Evolutionary conservation across 257 asterid species (phyloP), one percentile per base, ranked within the genome.

Genomic region (Solanum paucissectum): DNA sequence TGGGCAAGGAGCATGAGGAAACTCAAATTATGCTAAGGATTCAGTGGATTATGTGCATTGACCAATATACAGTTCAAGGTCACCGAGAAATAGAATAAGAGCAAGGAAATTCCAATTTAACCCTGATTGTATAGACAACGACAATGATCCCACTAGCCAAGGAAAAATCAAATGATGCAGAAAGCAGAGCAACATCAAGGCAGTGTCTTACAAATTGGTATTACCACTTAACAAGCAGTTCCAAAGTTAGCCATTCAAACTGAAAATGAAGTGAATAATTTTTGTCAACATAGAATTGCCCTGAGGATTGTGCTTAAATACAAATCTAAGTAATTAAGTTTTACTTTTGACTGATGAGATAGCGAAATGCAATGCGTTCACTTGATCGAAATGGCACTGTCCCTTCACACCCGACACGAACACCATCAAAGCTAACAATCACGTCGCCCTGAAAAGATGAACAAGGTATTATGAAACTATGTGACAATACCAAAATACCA

Each of bases 351-450:
- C 98, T 95, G 86, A 97, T 92, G 87, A 97, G 96, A 91, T 94
- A 97, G 91, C 98, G 98, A 91, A 97, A 97, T 71, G 98, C 99
- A 88, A 97, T 97, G 86, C 98, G 98, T 92, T 94, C 99, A 62
- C 94, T 90, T 69, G 98, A 93, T 83, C 96, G 97, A 92, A 95
- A 97, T 21, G 98, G 99, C 86, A 97, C 97, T 33, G 99, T 97
- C 89, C 99, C 98, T 93, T 97, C 98, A 88, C 95, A 88, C 66
- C 98, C 99, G 73, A 97, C 96, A 86, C 94, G 98, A 92, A 95
- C 93, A 91, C 92, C 91, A 84, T 95, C 94, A 83, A 97, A 97
- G 95, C 99, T 94, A 82, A 95, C 96, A 86, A 97, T 93, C 86
- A 97, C 99, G 84, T 97, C 98, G 73, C 98, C 98, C 98, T 95